Evolutionary conservation across 108 stramenopile genomes (phyloP), one percentile per base, ranked within the genome.

Genomic region (Fistulifera solaris): DNA sequence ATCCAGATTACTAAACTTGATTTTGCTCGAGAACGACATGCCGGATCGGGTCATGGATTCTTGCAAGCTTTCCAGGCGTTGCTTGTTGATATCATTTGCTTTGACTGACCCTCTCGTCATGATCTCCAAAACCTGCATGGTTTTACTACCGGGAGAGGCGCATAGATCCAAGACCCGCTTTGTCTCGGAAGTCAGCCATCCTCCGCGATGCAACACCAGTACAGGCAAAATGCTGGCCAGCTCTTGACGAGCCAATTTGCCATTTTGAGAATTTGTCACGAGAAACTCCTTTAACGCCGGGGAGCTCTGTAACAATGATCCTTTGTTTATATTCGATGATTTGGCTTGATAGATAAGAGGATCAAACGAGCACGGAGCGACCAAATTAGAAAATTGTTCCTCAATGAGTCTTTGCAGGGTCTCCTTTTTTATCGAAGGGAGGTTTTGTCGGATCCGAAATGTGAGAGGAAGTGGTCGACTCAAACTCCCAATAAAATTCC

Each of bases 61-160:
- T 18, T 58, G 59, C 14, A 94, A 66, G 11, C 76, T 39, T 13
- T 78, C 64, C 27, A 92, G 48, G 58, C 95, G 70, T 15, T 59
- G 61, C 1, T 78, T 58, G 44, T 83, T 79, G 4, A 86, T 68
- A 62, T 96, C 95, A 52, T 92, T 94, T 43, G 92, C 89, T 19
- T 87, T 61, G 21, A 96, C 61, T 35, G 69, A 61, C 5, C 58
- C 43, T 1, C 19, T 45, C 6, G 27, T 31, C 5, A 86, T 69
- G 16, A 78, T 55, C 56, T 81, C 84, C 16, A 85, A n/a, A 0
- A 76, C 77, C 59, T 95, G 94, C 50, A 85, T 27, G 23, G 94
- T 89, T 60, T 95, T 95, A 40, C 64, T 69, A 42, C 94, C 94
- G 0, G 94, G 94, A 22, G 72, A 67, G 7, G 88, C 84, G 49